Evolutionary conservation across 2,329 filamentous ascomycete species (phyloP), one percentile per base, ranked within the genome.

Genomic region (Trichoderma afroharzianum): DNA sequence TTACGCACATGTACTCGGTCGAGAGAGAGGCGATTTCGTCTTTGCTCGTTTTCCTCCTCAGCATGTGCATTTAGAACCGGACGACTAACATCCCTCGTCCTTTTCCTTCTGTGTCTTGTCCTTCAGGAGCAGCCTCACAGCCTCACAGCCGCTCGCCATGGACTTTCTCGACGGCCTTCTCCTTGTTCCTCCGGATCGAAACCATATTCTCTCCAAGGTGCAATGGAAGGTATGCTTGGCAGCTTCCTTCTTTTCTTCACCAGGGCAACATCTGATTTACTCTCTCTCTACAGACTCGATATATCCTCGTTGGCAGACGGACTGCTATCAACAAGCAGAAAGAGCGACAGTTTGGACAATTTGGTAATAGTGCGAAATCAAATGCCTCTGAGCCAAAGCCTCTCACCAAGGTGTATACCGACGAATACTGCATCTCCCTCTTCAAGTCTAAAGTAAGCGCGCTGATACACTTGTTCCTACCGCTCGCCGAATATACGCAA

Each of bases 391-490:
- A 78, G 14, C 78, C 81, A 39, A 86, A 82, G 73, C 72, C 77
- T 39, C 78, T 79, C 53, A 74, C 78, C 61, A 83, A 77, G 72
- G 68, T 74, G 33, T 73, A 76, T n/a, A 76, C 74, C 33, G 86
- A 88, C 66, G 81, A 83, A 72, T 81, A 83, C 68, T 86, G 82
- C 72, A 80, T 90, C 21, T 85, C 85, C 39, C 82, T 90, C 32
- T 90, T 85, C 80, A 90, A 90, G 76, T 79, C 83, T 75, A 88
- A 87, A 82, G 87, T 88, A 75, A 33, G 63, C 12, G 63, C 14
- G 3, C 26, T 21, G 9, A 50, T 33, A 12, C 18, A 7, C 43
- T 50, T 72, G 80, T 70, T 74, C 67, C 50, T 26, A 24, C 43
- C 58, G 14, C 43, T 36, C n/a, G 43, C 12, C 24, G 9, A 6